Conservation (phyloP, 352 stramenopile species). For the Globisporangium parvum region DNA sequence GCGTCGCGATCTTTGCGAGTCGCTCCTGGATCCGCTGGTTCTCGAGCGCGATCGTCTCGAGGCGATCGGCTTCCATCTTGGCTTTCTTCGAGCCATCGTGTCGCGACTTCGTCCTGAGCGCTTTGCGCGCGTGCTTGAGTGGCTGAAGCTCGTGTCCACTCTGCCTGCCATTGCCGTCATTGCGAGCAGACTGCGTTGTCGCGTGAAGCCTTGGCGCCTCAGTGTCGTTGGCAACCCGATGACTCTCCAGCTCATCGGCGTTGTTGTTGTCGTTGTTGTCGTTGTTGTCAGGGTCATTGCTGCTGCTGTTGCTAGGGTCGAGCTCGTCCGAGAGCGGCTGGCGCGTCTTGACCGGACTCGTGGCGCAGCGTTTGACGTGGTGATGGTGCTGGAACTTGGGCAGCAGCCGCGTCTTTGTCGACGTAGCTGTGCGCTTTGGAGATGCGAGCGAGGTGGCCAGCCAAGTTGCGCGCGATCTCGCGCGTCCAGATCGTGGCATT, state of each 20-base stretch:
- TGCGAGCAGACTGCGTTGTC: neutral
- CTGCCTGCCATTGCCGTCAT: neutral
- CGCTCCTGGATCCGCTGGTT: constrained; percentile 23
- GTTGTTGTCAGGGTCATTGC: neutral
- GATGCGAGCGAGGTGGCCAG: constrained; percentile 56
- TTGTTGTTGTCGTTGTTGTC: neutral
- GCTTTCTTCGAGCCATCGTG: constrained; percentile 15
- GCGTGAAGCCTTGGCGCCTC: neutral
- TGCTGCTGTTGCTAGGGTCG: no score
- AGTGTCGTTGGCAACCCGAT: neutral
- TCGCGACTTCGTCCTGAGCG: constrained; percentile 14
- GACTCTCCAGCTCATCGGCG: neutral
- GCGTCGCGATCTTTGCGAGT: constrained; percentile 16
- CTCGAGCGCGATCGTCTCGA: constrained; percentile 18
- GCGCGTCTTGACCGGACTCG: constrained; percentile 39
- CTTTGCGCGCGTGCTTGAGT: constrained; percentile 1
- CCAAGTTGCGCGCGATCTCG: constrained; percentile 65
- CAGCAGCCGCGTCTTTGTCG: constrained; percentile 47
- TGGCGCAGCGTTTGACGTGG: constrained; percentile 30
- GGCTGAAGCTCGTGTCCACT: constrained; percentile 7
- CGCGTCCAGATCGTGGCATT: constrained; percentile 73
- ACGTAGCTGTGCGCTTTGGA: constrained; percentile 70
- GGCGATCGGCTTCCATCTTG: constrained; percentile 16
- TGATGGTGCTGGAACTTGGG: constrained; percentile 40
- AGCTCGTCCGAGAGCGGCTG: constrained; percentile 5